Base-by-base conservation (phyloP, 148 eudicot genomes). In the Fallopia convolvulus region DNA sequence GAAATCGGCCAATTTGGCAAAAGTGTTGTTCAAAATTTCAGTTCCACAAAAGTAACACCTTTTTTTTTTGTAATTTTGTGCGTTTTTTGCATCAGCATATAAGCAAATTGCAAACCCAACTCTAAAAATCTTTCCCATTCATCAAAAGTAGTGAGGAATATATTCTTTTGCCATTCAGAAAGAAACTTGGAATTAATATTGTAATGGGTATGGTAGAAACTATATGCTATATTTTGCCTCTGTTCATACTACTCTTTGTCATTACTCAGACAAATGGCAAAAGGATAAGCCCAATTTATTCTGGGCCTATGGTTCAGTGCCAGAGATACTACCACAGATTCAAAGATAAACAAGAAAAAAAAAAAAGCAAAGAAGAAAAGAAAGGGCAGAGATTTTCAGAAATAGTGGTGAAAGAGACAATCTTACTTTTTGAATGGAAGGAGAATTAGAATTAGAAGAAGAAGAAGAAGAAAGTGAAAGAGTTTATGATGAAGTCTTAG, bases 391-490 rank as follows among this genome's bases (percentile, higher is more conserved):
- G 72, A 66, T 66, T 66, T 66, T 32, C 39, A 61, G 36, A 61
- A 61, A 61, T 30, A 58, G 30, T 58, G 17, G 70, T 77, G 77
- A 81, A 53, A 81, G 80, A 81, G 80, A 77, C 78, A 78, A 81
- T 78, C 72, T 81, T 74, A 74, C 83, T 78, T 82, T 78, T 78
- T 78, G 30, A 78, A 78, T 42, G 50, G 58, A 53, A 11, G 56
- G 30, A 53, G 79, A 42, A 42, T 42, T 42, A 42, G 46, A 26
- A 26, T 26, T 26, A 26, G 30, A 48, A 49, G 48, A 23, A 26
- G 56, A 77, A 41, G 76, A 66, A 15, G 41, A 40, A 42, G 26
- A 49, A 63, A 65, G 50, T 50, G 41, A 8, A 30, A 70, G 70
- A 56, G 47, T 13, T 30, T 2, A 70, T 41, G 18, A 70, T 41